phyloP scores from a whole-genome alignment of 306 rosid genomes.

The Pyrus bretschneideri region DNA sequence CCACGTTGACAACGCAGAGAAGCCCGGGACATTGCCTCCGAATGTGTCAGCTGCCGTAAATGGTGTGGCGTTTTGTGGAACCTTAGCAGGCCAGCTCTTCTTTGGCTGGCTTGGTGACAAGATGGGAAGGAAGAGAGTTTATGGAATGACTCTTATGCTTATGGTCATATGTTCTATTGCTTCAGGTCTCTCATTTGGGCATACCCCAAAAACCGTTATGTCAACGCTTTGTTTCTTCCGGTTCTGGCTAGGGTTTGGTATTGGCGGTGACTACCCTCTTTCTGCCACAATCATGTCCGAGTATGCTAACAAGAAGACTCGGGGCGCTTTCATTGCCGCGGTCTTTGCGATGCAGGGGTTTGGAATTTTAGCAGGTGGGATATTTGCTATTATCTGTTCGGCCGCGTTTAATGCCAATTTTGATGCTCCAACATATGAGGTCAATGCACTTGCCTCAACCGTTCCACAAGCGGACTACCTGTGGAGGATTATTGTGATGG shows the following conservation, averaged over 20 bases:
- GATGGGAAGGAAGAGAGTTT: slow-evolving; percentile 59
- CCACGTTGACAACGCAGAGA: slow-evolving; percentile 43
- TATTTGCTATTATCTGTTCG: slow-evolving; percentile 45
- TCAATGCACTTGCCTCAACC: slow-evolving; percentile 36
- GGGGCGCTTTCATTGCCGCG: slow-evolving; percentile 70
- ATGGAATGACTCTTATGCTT: slow-evolving; percentile 62
- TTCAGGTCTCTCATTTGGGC: slow-evolving; percentile 71
- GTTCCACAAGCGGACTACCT: slow-evolving; percentile 58
- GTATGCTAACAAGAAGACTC: slow-evolving; percentile 68
- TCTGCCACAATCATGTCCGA: slow-evolving; percentile 82
- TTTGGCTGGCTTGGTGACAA: slow-evolving; percentile 89
- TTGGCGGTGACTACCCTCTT: slow-evolving; percentile 81
- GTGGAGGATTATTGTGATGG: slow-evolving; percentile 63
- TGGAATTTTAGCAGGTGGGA: slow-evolving; percentile 67
- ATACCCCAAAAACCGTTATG: slow-evolving; percentile 42
- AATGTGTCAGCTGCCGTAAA: slow-evolving; percentile 62
- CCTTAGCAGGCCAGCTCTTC: slow-evolving; percentile 64
- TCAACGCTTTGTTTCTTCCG: slow-evolving; percentile 66
- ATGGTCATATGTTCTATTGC: slow-evolving; percentile 61
- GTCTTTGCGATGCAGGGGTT: slow-evolving; percentile 88
- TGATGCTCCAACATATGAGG: slow-evolving; percentile 37
- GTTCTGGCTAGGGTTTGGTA: slow-evolving; percentile 81
- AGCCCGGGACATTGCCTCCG: slow-evolving; percentile 70
- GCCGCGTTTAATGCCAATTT: slow-evolving; percentile 30
- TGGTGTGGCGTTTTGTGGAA: slow-evolving; percentile 66